These are phyloP conservation scores for Hydnum rufescens DNA, from an alignment of 768 basidiomycete species.

Conservation along the genomic window DNA sequence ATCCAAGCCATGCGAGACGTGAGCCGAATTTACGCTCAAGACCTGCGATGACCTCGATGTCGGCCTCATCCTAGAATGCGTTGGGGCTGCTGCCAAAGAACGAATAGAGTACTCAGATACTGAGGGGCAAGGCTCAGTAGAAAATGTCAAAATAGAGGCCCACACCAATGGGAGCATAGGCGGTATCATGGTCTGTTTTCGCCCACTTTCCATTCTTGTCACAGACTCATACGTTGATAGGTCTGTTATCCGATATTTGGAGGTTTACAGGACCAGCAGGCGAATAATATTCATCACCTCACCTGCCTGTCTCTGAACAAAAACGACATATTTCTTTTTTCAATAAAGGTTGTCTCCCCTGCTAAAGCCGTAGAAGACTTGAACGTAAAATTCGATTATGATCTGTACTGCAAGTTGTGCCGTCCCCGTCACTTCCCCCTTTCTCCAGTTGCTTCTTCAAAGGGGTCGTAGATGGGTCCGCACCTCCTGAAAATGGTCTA, in stretches of 20 bases:
- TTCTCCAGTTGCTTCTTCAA: conserved; percentile 12
- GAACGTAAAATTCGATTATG: conserved; percentile 88
- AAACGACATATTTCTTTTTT: neutral
- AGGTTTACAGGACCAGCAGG: conserved; percentile 78
- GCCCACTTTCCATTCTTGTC: neutral
- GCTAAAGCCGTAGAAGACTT: conserved; percentile 96
- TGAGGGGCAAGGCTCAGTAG: conserved; percentile 54
- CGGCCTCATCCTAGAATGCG: conserved; percentile 57
- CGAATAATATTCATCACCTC: conserved; percentile 14
- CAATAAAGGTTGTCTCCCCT: conserved; percentile 68
- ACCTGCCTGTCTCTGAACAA: conserved; percentile 2
- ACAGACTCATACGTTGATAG: conserved; percentile 20
- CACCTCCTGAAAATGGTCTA: conserved; percentile 29
- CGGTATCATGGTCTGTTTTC: conserved; percentile 76
- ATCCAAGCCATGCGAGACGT: conserved; percentile 56
- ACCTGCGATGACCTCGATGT: conserved; percentile 82
- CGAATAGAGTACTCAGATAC: conserved; percentile 20
- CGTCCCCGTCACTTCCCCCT: conserved; percentile 18
- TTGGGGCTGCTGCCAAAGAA: conserved; percentile 39
- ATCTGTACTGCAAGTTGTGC: conserved; percentile 77
- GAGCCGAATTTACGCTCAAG: conserved; percentile 76
- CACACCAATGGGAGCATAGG: conserved; percentile 72
- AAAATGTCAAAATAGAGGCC: conserved; percentile 88
- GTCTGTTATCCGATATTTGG: conserved; percentile 97
- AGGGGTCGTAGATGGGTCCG: neutral